Evolutionary conservation across 2,329 filamentous ascomycete species (phyloP).

Genomic region (Nothopassalora personata): DNA sequence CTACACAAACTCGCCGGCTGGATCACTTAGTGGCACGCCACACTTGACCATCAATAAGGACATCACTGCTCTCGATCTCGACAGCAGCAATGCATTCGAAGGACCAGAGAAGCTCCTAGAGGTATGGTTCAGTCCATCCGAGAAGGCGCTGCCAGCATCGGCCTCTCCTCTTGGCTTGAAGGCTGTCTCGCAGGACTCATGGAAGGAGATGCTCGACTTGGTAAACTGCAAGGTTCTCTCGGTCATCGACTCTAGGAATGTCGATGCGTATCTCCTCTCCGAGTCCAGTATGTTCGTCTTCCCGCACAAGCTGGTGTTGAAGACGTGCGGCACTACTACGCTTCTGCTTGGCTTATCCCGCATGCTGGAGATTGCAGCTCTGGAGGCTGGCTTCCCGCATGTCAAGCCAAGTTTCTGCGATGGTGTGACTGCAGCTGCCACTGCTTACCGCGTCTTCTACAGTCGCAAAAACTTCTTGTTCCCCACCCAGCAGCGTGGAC

Average conservation of each 20-base stretch:
- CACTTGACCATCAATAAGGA: conserved; percentile 96
- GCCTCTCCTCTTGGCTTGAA: conserved; percentile 76
- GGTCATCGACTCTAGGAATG: conserved; percentile 83
- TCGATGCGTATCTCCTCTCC: conserved; percentile 93
- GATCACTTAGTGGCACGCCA: conserved; percentile 66
- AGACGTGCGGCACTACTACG: conserved; percentile 97
- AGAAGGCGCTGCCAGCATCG: conserved; percentile 64
- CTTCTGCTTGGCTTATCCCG: conserved; percentile 82
- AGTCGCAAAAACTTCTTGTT: conserved; percentile 98
- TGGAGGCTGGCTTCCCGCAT: conserved; percentile 83
- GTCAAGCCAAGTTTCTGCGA: conserved; percentile 61
- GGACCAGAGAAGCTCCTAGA: conserved; percentile 97
- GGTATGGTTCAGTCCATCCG: conserved; percentile 90
- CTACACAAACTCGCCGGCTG: conserved; percentile 70
- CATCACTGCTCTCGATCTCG: conserved; percentile 75
- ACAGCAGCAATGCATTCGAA: conserved; percentile 95
- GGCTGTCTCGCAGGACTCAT: conserved; percentile 73
- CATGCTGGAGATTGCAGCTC: conserved; percentile 84
- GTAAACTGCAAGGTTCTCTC: conserved; percentile 99
- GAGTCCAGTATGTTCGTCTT: conserved; percentile 99
- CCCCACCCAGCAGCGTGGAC: conserved; percentile 86
- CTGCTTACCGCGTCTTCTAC: conserved; percentile 94
- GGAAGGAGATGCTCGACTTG: conserved; percentile 95
- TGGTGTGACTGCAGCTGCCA: conserved; percentile 69
- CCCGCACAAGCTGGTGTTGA: conserved; percentile 97